Conservation (phyloP, 2,329 filamentous ascomycete species). For the Botryotinia narcissicola region DNA sequence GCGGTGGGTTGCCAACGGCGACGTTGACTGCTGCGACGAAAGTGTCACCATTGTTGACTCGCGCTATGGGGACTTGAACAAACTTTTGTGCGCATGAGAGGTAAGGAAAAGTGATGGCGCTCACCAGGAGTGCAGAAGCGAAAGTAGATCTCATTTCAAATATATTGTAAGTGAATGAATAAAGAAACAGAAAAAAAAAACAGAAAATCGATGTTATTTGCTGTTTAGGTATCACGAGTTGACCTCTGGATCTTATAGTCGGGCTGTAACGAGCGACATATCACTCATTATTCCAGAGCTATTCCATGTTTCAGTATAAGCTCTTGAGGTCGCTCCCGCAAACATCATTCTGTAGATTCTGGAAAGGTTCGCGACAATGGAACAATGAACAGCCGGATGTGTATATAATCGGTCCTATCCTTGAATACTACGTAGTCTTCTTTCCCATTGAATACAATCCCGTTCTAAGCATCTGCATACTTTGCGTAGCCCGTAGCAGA, state of each 20-base stretch:
- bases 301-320: neutral
- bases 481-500: neutral
- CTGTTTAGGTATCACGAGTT: neutral
- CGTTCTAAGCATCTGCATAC: neutral
- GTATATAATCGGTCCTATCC: neutral
- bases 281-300: neutral
- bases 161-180: neutral
- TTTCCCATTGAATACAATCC: neutral
- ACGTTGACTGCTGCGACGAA: neutral
- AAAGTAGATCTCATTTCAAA: neutral
- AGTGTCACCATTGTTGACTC: neutral
- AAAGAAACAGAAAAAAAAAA: neutral
- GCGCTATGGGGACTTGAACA: neutral
- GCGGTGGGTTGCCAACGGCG: neutral
- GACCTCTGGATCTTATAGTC: neutral
- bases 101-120: neutral
- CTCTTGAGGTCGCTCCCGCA: neutral
- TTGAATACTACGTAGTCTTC: neutral
- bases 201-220: neutral
- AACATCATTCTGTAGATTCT: neutral
- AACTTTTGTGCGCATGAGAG: neutral
- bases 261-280: neutral
- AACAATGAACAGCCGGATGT: neutral
- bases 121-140: neutral
- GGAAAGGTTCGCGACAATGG: neutral